Conservation (phyloP, 164 flowering plant species). For the Vitis riparia region DNA sequence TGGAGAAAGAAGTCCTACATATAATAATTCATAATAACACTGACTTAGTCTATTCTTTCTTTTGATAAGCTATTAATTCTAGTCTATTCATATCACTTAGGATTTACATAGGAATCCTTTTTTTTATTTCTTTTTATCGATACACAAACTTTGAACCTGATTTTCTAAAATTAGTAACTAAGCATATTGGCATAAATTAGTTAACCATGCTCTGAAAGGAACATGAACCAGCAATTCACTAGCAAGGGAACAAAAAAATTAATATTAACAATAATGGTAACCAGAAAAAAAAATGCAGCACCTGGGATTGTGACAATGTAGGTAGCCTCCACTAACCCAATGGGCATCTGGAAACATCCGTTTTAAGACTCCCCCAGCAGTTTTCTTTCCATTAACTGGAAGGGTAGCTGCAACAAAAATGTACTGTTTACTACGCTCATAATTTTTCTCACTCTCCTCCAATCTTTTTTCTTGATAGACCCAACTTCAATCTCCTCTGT, state of each 20-base stretch:
- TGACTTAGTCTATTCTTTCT: too few relatives aligned
- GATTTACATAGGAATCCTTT: too few relatives aligned
- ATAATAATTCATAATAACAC: too few relatives aligned
- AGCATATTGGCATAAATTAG: background rate
- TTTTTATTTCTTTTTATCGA: too few relatives aligned
- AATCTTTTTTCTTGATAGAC: slow-evolving; percentile 40
- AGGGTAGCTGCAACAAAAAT: slow-evolving; percentile 98
- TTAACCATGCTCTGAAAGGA: background rate
- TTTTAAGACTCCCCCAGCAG: slow-evolving; percentile 90
- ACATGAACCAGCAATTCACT: background rate
- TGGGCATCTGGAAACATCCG: slow-evolving; percentile 85
- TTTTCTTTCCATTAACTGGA: slow-evolving; percentile 86
- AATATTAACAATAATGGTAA: background rate
- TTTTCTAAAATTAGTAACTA: too few relatives aligned
- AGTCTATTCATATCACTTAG: too few relatives aligned
- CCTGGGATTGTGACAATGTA: slow-evolving; percentile 93
- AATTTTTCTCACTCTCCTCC: slow-evolving; percentile 79
- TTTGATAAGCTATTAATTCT: too few relatives aligned
- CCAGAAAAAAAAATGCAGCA: slow-evolving; percentile 16
- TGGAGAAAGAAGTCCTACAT: too few relatives aligned
- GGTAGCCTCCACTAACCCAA: slow-evolving; percentile 89
- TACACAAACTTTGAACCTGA: too few relatives aligned
- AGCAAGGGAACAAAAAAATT: background rate
- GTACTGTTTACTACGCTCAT: slow-evolving; percentile 93
- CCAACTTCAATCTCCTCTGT: slow-evolving; percentile 30